These are phyloP conservation scores for Nicotiana obtusifolia DNA, from an alignment of 257 asterid species.

Conservation along the genomic window DNA sequence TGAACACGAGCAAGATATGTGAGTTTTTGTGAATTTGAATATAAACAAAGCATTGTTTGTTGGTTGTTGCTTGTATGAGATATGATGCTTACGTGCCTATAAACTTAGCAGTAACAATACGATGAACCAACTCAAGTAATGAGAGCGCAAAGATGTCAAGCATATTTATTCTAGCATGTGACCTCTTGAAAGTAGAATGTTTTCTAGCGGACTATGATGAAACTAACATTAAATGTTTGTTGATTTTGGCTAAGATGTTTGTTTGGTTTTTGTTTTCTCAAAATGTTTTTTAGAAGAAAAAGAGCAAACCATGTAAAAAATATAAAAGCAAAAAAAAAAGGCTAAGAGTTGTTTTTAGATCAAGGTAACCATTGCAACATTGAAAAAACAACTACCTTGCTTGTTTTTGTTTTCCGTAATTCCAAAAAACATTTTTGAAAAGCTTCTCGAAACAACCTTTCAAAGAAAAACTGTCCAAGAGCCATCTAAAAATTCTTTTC, in stretches of 20 bases:
- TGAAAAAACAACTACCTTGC: background rate
- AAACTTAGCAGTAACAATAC: background rate
- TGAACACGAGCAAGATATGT: constrained; percentile 94
- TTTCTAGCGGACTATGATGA: background rate
- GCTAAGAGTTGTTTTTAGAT: background rate
- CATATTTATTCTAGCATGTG: background rate
- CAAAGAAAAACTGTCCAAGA: background rate
- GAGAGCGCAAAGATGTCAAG: background rate
- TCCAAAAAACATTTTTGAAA: background rate
- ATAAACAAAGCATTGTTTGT: background rate
- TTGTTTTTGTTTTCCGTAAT: background rate
- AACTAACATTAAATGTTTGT: background rate
- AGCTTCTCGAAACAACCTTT: background rate
- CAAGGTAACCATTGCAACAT: background rate
- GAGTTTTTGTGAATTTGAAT: constrained; percentile 28
- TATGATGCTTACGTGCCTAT: background rate
- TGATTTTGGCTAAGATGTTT: background rate
- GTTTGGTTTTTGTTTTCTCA: background rate
- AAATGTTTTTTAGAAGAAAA: background rate
- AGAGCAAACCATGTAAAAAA: background rate
- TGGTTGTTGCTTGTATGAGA: constrained; percentile 1
- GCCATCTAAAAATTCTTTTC: constrained; percentile 2
- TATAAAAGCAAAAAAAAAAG: background rate
- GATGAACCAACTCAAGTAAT: background rate
- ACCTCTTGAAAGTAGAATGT: background rate